These are phyloP conservation scores for Capronia coronata DNA, from an alignment of 2,329 filamentous ascomycete genomes.

Conservation along the genomic window DNA sequence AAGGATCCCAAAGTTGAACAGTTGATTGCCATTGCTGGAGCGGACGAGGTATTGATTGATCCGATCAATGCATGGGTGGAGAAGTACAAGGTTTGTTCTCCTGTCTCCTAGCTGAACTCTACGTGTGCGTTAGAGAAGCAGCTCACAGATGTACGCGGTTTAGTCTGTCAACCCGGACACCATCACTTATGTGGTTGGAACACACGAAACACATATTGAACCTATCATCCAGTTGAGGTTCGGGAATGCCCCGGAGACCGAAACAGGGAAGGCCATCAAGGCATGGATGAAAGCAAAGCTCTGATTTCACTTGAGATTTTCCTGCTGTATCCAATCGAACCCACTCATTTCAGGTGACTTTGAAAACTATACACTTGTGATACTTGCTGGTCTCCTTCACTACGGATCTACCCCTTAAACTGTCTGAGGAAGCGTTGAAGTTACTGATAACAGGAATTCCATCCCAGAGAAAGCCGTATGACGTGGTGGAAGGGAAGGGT, in stretches of 20 bases:
- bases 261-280: conserved; percentile 38
- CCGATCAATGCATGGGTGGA: conserved; percentile 18
- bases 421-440: neutral
- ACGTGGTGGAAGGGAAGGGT: neutral
- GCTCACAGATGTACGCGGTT: neutral
- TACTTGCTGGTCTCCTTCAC: neutral
- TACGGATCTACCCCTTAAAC: neutral
- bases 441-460: neutral
- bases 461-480: neutral
- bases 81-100: conserved; percentile 23
- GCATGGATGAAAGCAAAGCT: conserved; percentile 31
- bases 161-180: conserved; percentile 30
- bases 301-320: conserved; percentile 3
- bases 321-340: neutral
- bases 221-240: conserved; percentile 38
- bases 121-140: neutral
- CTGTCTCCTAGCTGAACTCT: too few relatives aligned
- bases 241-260: conserved; percentile 34
- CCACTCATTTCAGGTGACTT: neutral
- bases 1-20: conserved; percentile 25
- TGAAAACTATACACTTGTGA: neutral
- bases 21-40: conserved; percentile 18
- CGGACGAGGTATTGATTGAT: conserved; percentile 25
- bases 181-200: conserved; percentile 34
- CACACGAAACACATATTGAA: conserved; percentile 38